phyloP scores from a whole-genome alignment of 306 rosid species.

The Alnus glutinosa region DNA sequence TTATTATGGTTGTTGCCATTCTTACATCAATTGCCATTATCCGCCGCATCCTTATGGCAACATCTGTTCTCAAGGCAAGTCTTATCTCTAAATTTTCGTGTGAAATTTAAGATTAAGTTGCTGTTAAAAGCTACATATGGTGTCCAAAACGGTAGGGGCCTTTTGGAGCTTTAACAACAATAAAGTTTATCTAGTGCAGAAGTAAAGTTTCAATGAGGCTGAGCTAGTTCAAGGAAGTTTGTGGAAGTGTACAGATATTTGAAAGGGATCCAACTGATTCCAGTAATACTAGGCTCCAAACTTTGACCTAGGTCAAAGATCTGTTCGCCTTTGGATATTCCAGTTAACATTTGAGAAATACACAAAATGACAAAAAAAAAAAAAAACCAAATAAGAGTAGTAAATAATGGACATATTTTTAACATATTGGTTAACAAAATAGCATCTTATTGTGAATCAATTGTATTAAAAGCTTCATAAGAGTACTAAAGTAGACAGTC shows the following conservation, averaged over 20 bases:
- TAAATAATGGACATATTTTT: not conserved
- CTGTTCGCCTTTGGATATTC: not conserved
- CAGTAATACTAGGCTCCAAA: not conserved
- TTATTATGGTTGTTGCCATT: constrained; percentile 69
- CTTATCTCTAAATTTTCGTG: constrained; percentile 12
- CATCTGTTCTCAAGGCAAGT: constrained; percentile 95
- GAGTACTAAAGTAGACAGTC: not conserved
- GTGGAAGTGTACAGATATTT: not conserved
- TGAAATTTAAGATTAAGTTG: not conserved
- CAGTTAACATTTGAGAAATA: not conserved
- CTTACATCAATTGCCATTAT: constrained; percentile 89
- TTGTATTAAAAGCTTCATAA: not conserved
- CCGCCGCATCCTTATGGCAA: constrained; percentile 97
- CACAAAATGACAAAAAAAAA: not conserved
- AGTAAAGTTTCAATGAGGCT: not conserved
- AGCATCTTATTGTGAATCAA: not conserved
- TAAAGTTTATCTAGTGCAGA: not conserved
- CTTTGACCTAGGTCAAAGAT: constrained; percentile 2
- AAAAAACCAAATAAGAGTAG: no score
- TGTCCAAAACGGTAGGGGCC: not conserved
- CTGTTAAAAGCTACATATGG: not conserved
- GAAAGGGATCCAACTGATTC: not conserved
- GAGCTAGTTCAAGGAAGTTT: constrained; percentile 6
- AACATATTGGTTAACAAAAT: not conserved
- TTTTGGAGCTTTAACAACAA: not conserved